Evolutionary conservation across 1,284 basidiomycete species (phyloP).

Genomic region (Ustilago curta): DNA sequence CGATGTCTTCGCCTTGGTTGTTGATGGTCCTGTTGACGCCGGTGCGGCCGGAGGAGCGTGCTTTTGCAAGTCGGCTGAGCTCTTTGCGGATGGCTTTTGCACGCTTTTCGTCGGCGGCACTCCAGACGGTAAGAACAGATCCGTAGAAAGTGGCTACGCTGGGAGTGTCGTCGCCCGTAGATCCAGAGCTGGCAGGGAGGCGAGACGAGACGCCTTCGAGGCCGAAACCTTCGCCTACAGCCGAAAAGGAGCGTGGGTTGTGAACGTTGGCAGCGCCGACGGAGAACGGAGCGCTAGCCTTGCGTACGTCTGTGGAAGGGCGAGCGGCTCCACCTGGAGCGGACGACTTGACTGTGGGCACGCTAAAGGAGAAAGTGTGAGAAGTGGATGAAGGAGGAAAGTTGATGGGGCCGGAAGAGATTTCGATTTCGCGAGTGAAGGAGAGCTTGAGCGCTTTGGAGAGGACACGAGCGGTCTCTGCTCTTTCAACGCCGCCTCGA

Average conservation of each 20-base stretch:
- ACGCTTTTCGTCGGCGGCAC: constrained; percentile 58
- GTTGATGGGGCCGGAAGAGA: constrained; percentile 70
- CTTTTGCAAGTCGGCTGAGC: constrained; percentile 50
- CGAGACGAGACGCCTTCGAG: constrained; percentile 80
- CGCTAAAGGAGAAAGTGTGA: constrained; percentile 86
- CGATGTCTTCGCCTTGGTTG: constrained; percentile 37
- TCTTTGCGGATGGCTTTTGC: constrained; percentile 60
- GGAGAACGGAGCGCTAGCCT: constrained; percentile 42
- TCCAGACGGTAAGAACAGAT: constrained; percentile 59
- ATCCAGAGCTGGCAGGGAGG: constrained; percentile 72
- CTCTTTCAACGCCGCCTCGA: constrained; percentile 59
- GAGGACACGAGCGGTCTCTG: constrained; percentile 61
- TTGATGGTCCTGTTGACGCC: constrained; percentile 24
- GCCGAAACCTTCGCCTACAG: constrained; percentile 71
- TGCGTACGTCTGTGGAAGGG: constrained; percentile 40
- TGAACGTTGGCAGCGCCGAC: constrained; percentile 50
- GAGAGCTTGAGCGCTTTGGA: constrained; percentile 74
- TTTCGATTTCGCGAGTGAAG: constrained; percentile 91
- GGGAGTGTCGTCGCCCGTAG: constrained; percentile 51
- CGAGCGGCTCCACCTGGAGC: constrained; percentile 29
- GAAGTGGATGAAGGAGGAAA: constrained; percentile 78
- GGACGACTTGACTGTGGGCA: constrained; percentile 57
- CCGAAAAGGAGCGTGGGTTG: constrained; percentile 54
- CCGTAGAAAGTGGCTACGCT: constrained; percentile 60
- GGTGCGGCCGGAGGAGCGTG: constrained; percentile 28